A percentile compares a stretch with the other conserved stretches of the same genome.
Conservation (phyloP, 2,329 filamentous ascomycete species). For the Nannizzia gypsea region DNA sequence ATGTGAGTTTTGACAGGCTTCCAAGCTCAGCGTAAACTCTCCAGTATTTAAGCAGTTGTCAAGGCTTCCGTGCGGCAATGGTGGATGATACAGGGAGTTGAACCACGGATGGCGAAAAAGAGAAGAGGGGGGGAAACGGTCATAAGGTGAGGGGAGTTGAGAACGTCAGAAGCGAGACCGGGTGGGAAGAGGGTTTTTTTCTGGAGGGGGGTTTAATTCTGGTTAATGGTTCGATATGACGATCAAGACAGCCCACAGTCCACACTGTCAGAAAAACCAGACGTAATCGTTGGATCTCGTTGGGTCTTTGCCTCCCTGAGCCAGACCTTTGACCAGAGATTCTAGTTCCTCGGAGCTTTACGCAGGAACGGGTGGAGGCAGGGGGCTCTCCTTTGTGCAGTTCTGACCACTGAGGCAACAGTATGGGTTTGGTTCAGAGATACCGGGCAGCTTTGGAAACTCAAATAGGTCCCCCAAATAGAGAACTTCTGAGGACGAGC, state of each 20-base stretch:
- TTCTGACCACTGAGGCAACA: background rate
- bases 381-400: background rate
- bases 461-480: background rate
- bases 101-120: background rate
- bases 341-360: background rate
- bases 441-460: background rate
- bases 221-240: constrained; percentile 1
- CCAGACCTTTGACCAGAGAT: background rate
- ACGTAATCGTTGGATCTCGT: background rate
- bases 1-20: background rate
- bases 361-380: constrained; percentile 3
- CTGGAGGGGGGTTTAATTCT: background rate
- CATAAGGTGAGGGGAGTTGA: background rate
- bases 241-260: background rate
- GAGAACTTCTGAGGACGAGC: background rate
- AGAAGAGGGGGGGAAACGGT: background rate
- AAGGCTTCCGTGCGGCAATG: background rate
- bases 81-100: background rate
- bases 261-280: background rate
- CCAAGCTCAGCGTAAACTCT: background rate
- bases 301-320: background rate
- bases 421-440: background rate
- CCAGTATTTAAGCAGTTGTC: background rate
- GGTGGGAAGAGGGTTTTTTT: background rate
- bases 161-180: background rate